These are phyloP conservation scores for Penicillium ucsense DNA, from an alignment of 495 filamentous ascomycete species.

Conservation along the genomic window DNA sequence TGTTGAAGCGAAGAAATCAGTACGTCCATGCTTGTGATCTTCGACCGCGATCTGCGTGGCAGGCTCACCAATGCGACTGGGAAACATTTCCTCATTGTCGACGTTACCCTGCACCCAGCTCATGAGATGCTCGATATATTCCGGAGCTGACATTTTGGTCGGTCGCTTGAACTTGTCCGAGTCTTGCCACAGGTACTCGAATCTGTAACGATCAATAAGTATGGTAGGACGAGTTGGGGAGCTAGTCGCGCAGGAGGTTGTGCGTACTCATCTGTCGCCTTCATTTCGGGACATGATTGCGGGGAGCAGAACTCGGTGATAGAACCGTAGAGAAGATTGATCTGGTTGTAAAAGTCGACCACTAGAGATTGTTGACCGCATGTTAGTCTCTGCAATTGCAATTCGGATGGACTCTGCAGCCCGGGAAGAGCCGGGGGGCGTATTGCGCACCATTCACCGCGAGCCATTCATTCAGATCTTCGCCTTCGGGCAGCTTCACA, in stretches of 20 bases:
- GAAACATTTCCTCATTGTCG: slow-evolving; percentile 91
- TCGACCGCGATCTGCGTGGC: neutral
- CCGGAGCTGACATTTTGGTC: slow-evolving; percentile 94
- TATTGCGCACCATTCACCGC: slow-evolving; percentile 73
- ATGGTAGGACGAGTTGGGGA: no score
- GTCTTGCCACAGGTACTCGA: slow-evolving; percentile 99
- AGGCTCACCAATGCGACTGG: slow-evolving; percentile 70
- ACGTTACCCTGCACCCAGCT: slow-evolving; percentile 91
- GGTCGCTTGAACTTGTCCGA: slow-evolving; percentile 84
- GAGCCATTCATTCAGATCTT: slow-evolving; percentile 95
- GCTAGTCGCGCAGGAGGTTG: neutral
- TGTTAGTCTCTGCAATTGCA: no score
- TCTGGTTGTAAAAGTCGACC: slow-evolving; percentile 99
- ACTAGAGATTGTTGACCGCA: slow-evolving; percentile 39
- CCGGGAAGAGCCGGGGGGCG: neutral
- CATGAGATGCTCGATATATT: slow-evolving; percentile 97
- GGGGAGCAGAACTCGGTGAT: slow-evolving; percentile 99
- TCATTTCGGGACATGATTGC: slow-evolving; percentile 96
- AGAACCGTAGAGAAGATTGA: slow-evolving; percentile 95
- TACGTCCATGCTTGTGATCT: neutral
- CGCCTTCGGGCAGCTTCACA: slow-evolving; percentile 91
- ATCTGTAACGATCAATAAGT: slow-evolving; percentile 38
- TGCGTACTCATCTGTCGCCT: slow-evolving; percentile 90
- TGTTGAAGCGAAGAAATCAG: slow-evolving; percentile 18
- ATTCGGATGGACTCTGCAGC: no score